These are phyloP conservation scores for Quillaja saponaria DNA, from an alignment of 306 rosid species.

Conservation along the genomic window DNA sequence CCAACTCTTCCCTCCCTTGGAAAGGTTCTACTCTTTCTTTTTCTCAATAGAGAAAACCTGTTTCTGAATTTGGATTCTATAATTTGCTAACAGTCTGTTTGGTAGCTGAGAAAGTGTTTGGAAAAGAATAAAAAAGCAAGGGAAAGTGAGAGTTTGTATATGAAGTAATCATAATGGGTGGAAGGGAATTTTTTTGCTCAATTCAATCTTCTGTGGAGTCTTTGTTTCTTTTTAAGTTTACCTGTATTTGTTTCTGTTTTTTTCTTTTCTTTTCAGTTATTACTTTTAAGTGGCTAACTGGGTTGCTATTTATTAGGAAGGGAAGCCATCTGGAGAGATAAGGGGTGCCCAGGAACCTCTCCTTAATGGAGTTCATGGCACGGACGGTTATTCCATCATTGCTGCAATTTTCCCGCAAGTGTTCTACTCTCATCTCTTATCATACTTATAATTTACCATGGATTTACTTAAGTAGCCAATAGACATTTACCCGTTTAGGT, in stretches of 20 bases:
- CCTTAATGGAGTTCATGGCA: constrained; percentile 36
- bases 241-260: constrained; percentile 19
- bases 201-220: constrained; percentile 12
- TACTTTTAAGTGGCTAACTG: constrained; percentile 20
- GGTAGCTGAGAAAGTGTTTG: not conserved
- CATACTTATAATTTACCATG: too few species aligned
- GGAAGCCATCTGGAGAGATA: constrained; percentile 48
- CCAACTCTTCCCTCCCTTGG: constrained; percentile 31
- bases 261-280: constrained; percentile 10
- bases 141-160: not conserved
- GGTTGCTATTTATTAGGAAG: constrained; percentile 45
- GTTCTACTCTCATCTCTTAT: constrained; percentile 16
- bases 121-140: constrained; percentile 4
- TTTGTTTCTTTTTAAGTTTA: constrained; percentile 12
- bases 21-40: constrained; percentile 41
- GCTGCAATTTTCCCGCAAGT: constrained; percentile 88
- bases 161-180: constrained; percentile 3
- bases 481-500: too few species aligned
- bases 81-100: not conserved
- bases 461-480: too few species aligned
- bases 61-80: not conserved
- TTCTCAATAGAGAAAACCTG: not conserved
- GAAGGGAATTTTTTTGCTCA: too few species aligned
- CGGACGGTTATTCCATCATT: constrained; percentile 57
- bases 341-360: constrained; percentile 59